Percentiles rank a stretch among this genome's conserved stretches.
These are phyloP conservation scores for Trapa incisa DNA, from an alignment of 345 rosid genomes.

Conservation along the genomic window DNA sequence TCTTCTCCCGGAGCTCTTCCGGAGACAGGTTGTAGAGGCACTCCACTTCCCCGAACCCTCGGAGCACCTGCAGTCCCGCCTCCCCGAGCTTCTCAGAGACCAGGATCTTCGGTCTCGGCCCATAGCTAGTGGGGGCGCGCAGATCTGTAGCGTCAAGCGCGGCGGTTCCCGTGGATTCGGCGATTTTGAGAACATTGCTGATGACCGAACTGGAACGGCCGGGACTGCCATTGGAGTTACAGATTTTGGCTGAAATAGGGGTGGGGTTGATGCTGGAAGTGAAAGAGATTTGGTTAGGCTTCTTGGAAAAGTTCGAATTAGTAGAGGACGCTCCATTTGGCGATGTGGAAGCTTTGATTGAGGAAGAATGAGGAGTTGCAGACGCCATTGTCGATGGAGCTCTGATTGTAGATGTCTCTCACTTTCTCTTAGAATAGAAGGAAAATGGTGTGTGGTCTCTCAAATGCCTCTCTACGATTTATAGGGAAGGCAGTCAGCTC, in stretches of 20 bases:
- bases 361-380: slow-evolving; percentile 17
- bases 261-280: slow-evolving; percentile 10
- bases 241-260: slow-evolving; percentile 15
- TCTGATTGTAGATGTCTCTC: not conserved
- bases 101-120: slow-evolving; percentile 31
- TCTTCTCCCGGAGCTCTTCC: slow-evolving; percentile 43
- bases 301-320: not conserved
- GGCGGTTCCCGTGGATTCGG: slow-evolving; percentile 6
- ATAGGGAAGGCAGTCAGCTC: too few species aligned
- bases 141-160: not conserved
- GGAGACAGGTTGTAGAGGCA: slow-evolving; percentile 55
- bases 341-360: slow-evolving; percentile 17
- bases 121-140: not conserved
- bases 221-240: not conserved
- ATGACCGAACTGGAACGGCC: slow-evolving; percentile 1
- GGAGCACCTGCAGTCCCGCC: slow-evolving; percentile 47
- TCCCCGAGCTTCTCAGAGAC: slow-evolving; percentile 80
- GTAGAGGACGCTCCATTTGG: slow-evolving; percentile 9
- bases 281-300: slow-evolving; percentile 14
- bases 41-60: slow-evolving; percentile 41
- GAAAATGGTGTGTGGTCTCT: too few species aligned
- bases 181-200: slow-evolving; percentile 13
- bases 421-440: too few species aligned
- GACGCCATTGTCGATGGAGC: slow-evolving; percentile 7
- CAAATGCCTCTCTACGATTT: too few species aligned